phyloP scores from a whole-genome alignment of 2,329 filamentous ascomycete species.

The Tympanopsis confertula region DNA sequence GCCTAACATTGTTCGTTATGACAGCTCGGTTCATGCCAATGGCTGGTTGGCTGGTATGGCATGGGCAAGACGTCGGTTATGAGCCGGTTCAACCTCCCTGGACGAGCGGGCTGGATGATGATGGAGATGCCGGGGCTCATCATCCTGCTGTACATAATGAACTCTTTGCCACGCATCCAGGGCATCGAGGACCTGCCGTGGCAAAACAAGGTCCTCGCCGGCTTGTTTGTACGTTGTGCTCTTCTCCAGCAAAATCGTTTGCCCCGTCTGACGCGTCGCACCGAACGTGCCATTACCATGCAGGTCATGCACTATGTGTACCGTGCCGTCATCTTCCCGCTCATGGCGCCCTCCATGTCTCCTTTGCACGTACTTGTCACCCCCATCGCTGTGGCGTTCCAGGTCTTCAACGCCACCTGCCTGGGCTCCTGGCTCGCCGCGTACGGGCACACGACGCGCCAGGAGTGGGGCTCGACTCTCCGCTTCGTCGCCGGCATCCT shows the following conservation, averaged over 20 bases:
- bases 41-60: constrained; percentile 68
- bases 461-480: constrained; percentile 29
- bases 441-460: constrained; percentile 57
- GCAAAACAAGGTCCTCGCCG: constrained; percentile 68
- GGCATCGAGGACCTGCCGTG: constrained; percentile 53
- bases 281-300: no score
- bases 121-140: constrained; percentile 78
- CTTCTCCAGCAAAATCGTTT: no score
- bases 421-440: constrained; percentile 74
- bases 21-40: constrained; percentile 65
- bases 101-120: constrained; percentile 72
- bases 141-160: constrained; percentile 70
- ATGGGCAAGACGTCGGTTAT: constrained; percentile 81
- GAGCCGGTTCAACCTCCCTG: constrained; percentile 74
- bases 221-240: constrained; percentile 40
- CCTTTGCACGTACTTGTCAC: constrained; percentile 68
- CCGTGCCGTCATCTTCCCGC: constrained; percentile 71
- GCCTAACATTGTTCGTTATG: background rate
- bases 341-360: constrained; percentile 84
- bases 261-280: no score
- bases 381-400: constrained; percentile 56
- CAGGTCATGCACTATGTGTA: constrained; percentile 79
- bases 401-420: constrained; percentile 67
- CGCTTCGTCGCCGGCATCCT: constrained; percentile 54
- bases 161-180: constrained; percentile 46